Percentiles rank a stretch among this genome's conserved stretches.
phyloP scores from a whole-genome alignment of 1,284 basidiomycete genomes.

The Ceratobasidium sp. region DNA sequence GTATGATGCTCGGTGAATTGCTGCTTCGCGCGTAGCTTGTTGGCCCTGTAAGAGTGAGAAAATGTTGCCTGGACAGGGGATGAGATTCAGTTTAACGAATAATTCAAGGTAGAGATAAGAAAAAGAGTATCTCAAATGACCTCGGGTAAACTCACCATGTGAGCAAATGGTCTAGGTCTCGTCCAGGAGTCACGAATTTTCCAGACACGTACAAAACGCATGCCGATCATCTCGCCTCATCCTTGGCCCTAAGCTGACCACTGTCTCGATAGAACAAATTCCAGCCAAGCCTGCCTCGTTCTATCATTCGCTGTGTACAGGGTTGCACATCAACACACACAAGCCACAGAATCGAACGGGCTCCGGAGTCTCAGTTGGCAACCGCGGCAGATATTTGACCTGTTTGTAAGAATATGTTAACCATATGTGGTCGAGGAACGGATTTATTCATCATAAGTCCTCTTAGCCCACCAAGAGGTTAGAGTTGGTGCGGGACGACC shows the following conservation, averaged over 20 bases:
- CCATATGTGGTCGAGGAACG: no score
- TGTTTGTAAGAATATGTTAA: no score
- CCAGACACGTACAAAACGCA: constrained; percentile 3
- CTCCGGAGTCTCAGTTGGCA: constrained; percentile 36
- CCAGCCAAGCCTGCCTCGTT: neutral
- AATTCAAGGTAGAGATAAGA: no score
- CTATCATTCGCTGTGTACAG: no score
- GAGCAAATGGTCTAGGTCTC: neutral
- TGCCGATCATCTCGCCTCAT: constrained; percentile 13
- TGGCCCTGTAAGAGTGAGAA: constrained; percentile 16
- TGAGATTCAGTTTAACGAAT: no score
- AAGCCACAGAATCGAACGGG: constrained; percentile 13
- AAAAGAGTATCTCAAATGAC: neutral
- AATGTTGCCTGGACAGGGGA: no score
- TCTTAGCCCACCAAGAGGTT: no score
- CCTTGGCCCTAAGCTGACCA: neutral
- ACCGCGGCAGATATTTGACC: constrained; percentile 38
- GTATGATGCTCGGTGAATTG: constrained; percentile 27
- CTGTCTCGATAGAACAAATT: neutral
- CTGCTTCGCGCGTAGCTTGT: constrained; percentile 12
- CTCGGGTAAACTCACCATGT: neutral
- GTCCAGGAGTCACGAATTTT: constrained; percentile 4
- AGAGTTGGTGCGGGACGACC: no score
- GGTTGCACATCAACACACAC: no score
- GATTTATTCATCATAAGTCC: no score